phyloP scores from a whole-genome alignment of 2,329 filamentous ascomycete genomes.

The Exserohilum rostratum region DNA sequence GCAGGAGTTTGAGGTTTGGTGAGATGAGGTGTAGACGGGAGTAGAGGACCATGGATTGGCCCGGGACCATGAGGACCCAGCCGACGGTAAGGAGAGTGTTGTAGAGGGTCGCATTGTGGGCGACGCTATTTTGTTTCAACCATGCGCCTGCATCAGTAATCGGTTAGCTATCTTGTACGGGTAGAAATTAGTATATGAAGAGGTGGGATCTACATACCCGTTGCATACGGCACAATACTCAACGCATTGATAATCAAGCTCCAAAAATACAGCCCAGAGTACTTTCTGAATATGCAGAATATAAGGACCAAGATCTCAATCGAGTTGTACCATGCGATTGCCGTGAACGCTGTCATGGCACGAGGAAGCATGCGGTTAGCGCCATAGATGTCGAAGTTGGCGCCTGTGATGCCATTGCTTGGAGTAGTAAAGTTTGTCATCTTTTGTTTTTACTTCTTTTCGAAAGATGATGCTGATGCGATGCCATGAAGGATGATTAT shows the following conservation, averaged over 20 bases:
- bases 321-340: constrained; percentile 27
- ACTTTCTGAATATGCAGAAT: constrained; percentile 21
- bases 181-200: no score
- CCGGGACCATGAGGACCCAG: constrained; percentile 65
- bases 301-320: constrained; percentile 25
- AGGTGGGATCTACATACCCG: constrained; percentile 9
- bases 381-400: constrained; percentile 15
- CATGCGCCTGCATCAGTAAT: constrained; percentile 8
- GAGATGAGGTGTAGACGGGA: constrained; percentile 50
- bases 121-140: constrained; percentile 13
- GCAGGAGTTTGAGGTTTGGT: constrained; percentile 1
- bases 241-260: constrained; percentile 14
- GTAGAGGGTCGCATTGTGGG: constrained; percentile 12
- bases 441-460: no score
- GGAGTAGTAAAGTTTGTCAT: neutral
- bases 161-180: no score
- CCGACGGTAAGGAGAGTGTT: constrained; percentile 53
- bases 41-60: constrained; percentile 64
- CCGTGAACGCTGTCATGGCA: constrained; percentile 15
- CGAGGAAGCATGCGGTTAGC: constrained; percentile 9
- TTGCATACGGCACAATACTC: constrained; percentile 16
- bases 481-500: neutral
- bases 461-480: no score
- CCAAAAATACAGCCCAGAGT: constrained; percentile 25
- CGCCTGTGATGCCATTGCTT: constrained; percentile 5